Evolutionary conservation across 208 protist genomes (phyloP), one percentile per base, ranked within the genome.

Genomic region (Trypanosoma theileri): DNA sequence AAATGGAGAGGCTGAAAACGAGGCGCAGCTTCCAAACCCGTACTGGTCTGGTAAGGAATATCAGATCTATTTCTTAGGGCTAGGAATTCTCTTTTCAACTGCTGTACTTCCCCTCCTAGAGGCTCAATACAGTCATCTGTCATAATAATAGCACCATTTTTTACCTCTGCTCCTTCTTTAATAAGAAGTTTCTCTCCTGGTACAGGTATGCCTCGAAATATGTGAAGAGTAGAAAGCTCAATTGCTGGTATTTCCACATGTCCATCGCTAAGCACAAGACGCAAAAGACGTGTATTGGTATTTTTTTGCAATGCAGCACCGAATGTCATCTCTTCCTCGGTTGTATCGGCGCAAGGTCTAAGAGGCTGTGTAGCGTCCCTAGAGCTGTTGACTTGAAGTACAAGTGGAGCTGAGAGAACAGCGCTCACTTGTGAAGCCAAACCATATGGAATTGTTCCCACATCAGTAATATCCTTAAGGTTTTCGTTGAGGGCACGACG

Each of bases 311-410:
- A 24, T 6, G 80, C 79, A 1, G 80, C 72, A 54, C 68, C 72
- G 6, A 90, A 59, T 10, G 74, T 66, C 0, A 53, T 74, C 40
- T 95, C 86, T 45, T 88, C 84, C 4, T 88, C 85, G 3, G 69
- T 70, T 21, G 67, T 42, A 57, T 91, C 85, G 0, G 82, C 81
- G 54, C 77, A 90, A n/a, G 86, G 89, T 12, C 83, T 66, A 55
- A 95, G 72, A 3, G 90, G 85, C 74, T 95, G 90, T 40, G 87
- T 95, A 3, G 82, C 84, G 56, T 95, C 90, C 12, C 90, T 76
- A 3, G 86, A 88, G 7, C 58, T 82, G 45, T 61, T 80, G n/a
- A 93, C 82, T 66, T 95, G 90, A 57, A 93, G 64, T 26, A 95
- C 81, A 4, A 89, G 72, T n/a, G 75, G 22, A 24, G 51, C 74